Conservation (phyloP, 2,329 filamentous ascomycete species). For the Furcasterigmium sp. region DNA sequence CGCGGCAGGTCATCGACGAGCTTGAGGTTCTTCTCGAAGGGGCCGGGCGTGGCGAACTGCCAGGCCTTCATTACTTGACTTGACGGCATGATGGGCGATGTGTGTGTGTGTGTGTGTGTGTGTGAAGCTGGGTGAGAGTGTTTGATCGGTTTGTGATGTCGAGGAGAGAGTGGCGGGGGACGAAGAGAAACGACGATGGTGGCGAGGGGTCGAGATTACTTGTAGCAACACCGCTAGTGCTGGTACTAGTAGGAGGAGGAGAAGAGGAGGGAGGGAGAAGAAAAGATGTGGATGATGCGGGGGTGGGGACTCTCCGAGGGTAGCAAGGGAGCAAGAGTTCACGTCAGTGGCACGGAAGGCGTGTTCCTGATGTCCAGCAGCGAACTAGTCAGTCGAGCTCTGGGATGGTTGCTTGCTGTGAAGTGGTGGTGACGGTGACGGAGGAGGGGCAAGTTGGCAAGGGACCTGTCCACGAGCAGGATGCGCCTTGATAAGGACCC, state of each 20-base stretch:
- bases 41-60: slow-evolving; percentile 15
- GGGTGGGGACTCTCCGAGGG: not conserved
- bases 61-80: slow-evolving; percentile 12
- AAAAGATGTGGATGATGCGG: not conserved
- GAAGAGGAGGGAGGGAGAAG: not conserved
- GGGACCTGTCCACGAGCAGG: too few species aligned
- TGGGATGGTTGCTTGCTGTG: not conserved
- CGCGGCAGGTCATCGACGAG: slow-evolving; percentile 17
- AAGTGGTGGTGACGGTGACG: too few species aligned
- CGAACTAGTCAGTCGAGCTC: too few species aligned
- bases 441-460: too few species aligned
- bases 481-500: too few species aligned
- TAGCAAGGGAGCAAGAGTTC: not conserved
- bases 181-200: not conserved
- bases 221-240: too few species aligned
- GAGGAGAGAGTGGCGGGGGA: not conserved
- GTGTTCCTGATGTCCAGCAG: too few species aligned
- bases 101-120: not conserved
- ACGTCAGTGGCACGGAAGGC: not conserved
- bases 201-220: too few species aligned
- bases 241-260: too few species aligned
- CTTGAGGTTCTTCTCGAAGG: slow-evolving; percentile 25
- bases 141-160: not conserved
- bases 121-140: not conserved
- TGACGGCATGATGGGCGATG: not conserved